Evolutionary conservation across 768 basidiomycete genomes (phyloP).

Genomic region (Macrolepiota albuminosa): DNA sequence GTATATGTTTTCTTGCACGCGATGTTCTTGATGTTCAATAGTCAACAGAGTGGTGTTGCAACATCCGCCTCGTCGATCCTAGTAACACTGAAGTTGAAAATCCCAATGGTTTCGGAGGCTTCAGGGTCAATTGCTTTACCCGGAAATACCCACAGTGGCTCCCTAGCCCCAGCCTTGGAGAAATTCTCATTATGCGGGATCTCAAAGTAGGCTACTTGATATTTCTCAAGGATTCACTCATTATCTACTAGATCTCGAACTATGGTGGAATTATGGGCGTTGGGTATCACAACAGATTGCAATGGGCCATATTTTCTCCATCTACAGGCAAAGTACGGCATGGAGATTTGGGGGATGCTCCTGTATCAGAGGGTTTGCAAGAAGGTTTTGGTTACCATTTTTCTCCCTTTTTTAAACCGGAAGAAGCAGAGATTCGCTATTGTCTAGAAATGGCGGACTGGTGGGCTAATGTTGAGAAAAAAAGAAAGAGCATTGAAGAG

Average conservation of each 20-base stretch:
- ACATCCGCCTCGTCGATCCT: slow-evolving; percentile 47
- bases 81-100: slow-evolving; percentile 33
- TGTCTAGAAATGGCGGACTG: slow-evolving; percentile 42
- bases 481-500: slow-evolving; percentile 8
- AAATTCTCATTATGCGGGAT: slow-evolving; percentile 45
- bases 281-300: slow-evolving; percentile 42
- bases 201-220: slow-evolving; percentile 37
- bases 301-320: slow-evolving; percentile 53
- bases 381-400: slow-evolving; percentile 35
- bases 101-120: slow-evolving; percentile 16
- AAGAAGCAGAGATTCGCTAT: slow-evolving; percentile 34
- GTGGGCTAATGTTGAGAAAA: slow-evolving; percentile 38
- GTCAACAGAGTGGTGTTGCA: slow-evolving; percentile 39
- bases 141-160: slow-evolving; percentile 43
- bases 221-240: background rate
- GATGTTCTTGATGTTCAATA: background rate
- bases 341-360: slow-evolving; percentile 31
- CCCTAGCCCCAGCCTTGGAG: slow-evolving; percentile 41
- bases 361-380: slow-evolving; percentile 24
- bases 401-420: slow-evolving; percentile 42
- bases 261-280: slow-evolving; percentile 31
- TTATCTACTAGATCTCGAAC: slow-evolving; percentile 24
- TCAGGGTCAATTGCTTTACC: slow-evolving; percentile 49
- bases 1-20: slow-evolving; percentile 11
- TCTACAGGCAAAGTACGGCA: slow-evolving; percentile 30